phyloP scores from a whole-genome alignment of 768 basidiomycete species.

The Clitopilus passeckerianus region DNA sequence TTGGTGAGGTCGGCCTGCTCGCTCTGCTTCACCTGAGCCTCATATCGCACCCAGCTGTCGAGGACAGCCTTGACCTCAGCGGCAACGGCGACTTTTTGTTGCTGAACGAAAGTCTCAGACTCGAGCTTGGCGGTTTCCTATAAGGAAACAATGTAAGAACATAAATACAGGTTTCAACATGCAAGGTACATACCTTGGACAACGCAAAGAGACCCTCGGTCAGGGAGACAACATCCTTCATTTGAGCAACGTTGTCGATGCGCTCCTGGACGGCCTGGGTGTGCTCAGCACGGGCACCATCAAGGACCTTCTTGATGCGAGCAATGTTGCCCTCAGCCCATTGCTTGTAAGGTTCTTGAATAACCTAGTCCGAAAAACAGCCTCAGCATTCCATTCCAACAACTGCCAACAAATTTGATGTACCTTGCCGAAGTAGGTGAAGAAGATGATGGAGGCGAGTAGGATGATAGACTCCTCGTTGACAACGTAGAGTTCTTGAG shows the following conservation, averaged over 20 bases:
- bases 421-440: slow-evolving; percentile 79
- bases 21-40: slow-evolving; percentile 94
- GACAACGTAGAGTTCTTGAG: slow-evolving; percentile 94
- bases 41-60: slow-evolving; percentile 97
- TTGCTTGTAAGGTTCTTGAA: slow-evolving; percentile 83
- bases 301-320: slow-evolving; percentile 77
- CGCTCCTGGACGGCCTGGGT: slow-evolving; percentile 91
- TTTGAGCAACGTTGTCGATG: slow-evolving; percentile 85
- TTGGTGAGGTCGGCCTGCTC: slow-evolving; percentile 92
- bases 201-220: slow-evolving; percentile 88
- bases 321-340: slow-evolving; percentile 91
- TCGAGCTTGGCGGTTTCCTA: slow-evolving; percentile 93
- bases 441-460: slow-evolving; percentile 77
- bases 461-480: slow-evolving; percentile 95
- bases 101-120: slow-evolving; percentile 82
- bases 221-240: slow-evolving; percentile 93
- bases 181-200: slow-evolving; percentile 66
- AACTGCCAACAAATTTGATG: slow-evolving; percentile 14
- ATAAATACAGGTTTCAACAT: not conserved
- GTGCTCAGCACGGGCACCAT: slow-evolving; percentile 81
- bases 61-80: slow-evolving; percentile 90
- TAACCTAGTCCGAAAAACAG: slow-evolving; percentile 37
- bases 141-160: not conserved
- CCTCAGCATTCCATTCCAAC: slow-evolving; percentile 8
- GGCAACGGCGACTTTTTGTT: slow-evolving; percentile 83